These are phyloP conservation scores for Blastocystis sp. DNA, from an alignment of 352 stramenopile genomes.

Conservation along the genomic window DNA sequence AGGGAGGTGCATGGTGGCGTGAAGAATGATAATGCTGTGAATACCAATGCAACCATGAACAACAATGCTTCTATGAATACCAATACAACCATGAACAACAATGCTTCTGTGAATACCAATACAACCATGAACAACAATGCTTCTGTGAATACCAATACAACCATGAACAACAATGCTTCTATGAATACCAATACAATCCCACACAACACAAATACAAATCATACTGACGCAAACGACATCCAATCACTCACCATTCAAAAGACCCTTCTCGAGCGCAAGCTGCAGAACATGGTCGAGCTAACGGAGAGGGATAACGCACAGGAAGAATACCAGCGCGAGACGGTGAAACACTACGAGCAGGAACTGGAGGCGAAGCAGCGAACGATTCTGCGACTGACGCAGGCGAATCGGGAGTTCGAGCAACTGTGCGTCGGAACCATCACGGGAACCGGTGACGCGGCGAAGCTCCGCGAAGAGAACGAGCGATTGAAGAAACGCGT, in stretches of 20 bases:
- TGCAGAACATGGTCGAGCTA: constrained; percentile 22
- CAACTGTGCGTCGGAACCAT: constrained; percentile 13
- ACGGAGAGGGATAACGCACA: background rate
- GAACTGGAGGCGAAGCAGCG: constrained; percentile 42
- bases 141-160: background rate
- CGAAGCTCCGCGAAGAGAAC: constrained; percentile 14
- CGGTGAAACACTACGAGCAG: constrained; percentile 37
- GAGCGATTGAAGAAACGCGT: background rate
- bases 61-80: background rate
- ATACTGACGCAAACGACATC: too few relatives aligned
- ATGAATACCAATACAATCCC: background rate
- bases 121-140: background rate
- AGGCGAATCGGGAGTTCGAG: constrained; percentile 49
- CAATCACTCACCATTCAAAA: background rate
- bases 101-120: background rate
- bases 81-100: background rate
- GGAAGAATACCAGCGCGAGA: constrained; percentile 34
- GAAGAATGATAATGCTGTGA: background rate
- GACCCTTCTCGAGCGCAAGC: background rate
- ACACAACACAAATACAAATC: background rate
- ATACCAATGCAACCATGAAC: background rate
- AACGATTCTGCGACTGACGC: constrained; percentile 13
- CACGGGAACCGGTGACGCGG: background rate
- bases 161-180: background rate
- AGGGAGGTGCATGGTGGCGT: too few relatives aligned